Percentiles rank a stretch among this genome's conserved stretches.
These are phyloP conservation scores for Boletus tomentosulus DNA, from an alignment of 768 basidiomycete species.

Conservation along the genomic window DNA sequence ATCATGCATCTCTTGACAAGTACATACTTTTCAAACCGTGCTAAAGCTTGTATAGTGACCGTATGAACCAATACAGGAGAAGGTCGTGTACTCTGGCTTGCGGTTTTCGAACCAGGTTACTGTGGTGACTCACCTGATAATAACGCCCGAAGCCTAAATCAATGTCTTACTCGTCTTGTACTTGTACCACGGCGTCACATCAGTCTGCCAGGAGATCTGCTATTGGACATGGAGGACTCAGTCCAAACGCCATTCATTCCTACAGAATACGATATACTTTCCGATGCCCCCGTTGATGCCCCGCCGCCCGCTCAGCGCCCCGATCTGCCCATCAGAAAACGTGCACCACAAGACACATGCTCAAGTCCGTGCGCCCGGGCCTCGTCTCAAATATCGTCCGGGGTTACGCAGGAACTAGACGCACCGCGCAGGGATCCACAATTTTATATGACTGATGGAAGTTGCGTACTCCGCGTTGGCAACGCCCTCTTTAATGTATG, in stretches of 20 bases:
- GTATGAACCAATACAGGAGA: no score
- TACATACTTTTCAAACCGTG: no score
- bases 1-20: no score
- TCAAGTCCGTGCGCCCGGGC: constrained; percentile 2
- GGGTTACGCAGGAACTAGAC: constrained; percentile 8
- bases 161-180: not conserved
- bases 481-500: constrained; percentile 67
- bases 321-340: constrained; percentile 9
- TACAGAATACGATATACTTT: constrained; percentile 14
- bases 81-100: no score
- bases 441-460: constrained; percentile 67
- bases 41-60: no score
- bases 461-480: constrained; percentile 59
- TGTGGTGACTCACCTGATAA: no score
- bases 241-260: constrained; percentile 19
- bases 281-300: not conserved
- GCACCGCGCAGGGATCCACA: constrained; percentile 38
- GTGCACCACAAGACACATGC: constrained; percentile 5
- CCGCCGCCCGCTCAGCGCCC: constrained; percentile 5
- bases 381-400: not conserved
- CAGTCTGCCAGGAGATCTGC: not conserved
- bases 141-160: not conserved
- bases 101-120: no score
- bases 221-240: constrained; percentile 13
- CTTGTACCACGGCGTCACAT: not conserved